Evolutionary conservation across 1,284 basidiomycete genomes (phyloP).

Genomic region (Ustilago nuda): DNA sequence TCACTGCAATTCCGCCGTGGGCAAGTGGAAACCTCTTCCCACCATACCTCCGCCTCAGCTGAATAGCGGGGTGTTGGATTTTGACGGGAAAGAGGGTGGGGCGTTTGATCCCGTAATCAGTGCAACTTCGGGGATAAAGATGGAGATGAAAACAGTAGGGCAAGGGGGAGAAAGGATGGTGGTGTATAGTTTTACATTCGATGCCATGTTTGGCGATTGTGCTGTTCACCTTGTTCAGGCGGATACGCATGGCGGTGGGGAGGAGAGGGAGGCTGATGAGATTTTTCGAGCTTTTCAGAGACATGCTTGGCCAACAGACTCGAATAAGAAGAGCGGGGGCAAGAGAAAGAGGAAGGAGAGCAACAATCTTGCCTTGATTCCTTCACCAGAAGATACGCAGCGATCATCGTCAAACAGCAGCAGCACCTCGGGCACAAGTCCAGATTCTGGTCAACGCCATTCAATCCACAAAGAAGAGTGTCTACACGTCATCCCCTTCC

Average conservation of each 20-base stretch:
- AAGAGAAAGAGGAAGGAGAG: background rate
- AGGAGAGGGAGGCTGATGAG: slow-evolving; percentile 23
- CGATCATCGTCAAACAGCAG: background rate
- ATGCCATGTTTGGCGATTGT: slow-evolving; percentile 33
- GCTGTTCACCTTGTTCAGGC: slow-evolving; percentile 44
- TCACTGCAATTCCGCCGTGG: slow-evolving; percentile 25
- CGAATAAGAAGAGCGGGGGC: background rate
- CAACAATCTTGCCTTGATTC: background rate
- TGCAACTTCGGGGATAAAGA: slow-evolving; percentile 11
- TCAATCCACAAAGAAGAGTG: too few species aligned
- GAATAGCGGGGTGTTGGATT: slow-evolving; percentile 8
- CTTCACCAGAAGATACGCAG: background rate
- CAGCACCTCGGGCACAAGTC: background rate
- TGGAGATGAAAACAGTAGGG: slow-evolving; percentile 2
- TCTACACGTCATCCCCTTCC: slow-evolving; percentile 28
- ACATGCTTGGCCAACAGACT: slow-evolving; percentile 23
- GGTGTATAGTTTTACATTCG: slow-evolving; percentile 31
- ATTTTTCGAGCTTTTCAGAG: slow-evolving; percentile 33
- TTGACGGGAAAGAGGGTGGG: background rate
- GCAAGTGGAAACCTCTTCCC: slow-evolving; percentile 24
- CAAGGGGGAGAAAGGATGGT: slow-evolving; percentile 8
- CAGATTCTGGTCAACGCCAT: background rate
- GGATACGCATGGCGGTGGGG: slow-evolving; percentile 14
- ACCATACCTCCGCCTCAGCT: slow-evolving; percentile 14
- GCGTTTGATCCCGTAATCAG: slow-evolving; percentile 35